These are phyloP conservation scores for Phytophthora sp. DNA, from an alignment of 352 stramenopile species.

Conservation along the genomic window DNA sequence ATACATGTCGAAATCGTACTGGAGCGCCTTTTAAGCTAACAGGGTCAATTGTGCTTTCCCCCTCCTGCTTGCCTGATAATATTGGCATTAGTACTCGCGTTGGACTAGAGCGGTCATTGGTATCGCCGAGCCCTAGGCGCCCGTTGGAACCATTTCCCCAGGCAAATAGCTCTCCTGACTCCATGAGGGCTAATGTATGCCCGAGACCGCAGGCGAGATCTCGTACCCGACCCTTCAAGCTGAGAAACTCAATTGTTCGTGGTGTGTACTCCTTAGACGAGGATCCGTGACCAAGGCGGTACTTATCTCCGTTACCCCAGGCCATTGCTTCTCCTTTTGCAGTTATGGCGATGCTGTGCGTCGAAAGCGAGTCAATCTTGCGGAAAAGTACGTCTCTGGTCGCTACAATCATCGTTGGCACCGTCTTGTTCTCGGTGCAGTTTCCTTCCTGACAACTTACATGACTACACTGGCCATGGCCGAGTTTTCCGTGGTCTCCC, in stretches of 20 bases:
- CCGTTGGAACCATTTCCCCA: conserved; percentile 91
- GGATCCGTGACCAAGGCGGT: conserved; percentile 74
- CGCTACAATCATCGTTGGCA: conserved; percentile 65
- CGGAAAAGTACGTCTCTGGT: conserved; percentile 55
- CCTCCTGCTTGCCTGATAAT: neutral
- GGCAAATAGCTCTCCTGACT: conserved; percentile 69
- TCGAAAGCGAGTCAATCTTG: conserved; percentile 86
- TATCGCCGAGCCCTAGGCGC: conserved; percentile 80
- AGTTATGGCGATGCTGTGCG: conserved; percentile 80
- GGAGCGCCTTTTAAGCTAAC: neutral
- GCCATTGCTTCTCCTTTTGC: conserved; percentile 67
- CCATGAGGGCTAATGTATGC: conserved; percentile 67
- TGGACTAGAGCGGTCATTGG: conserved; percentile 65
- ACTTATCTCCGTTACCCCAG: conserved; percentile 89
- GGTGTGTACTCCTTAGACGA: conserved; percentile 77
- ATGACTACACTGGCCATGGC: conserved; percentile 77
- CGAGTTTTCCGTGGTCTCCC: conserved; percentile 84
- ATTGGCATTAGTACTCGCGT: conserved; percentile 33
- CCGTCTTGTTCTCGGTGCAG: conserved; percentile 84
- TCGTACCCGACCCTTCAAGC: conserved; percentile 56
- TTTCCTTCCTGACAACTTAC: conserved; percentile 70
- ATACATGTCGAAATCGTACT: conserved; percentile 49
- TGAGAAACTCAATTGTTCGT: conserved; percentile 65
- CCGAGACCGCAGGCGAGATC: conserved; percentile 72
- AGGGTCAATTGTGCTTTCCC: neutral